Percentiles rank a stretch among this genome's conserved stretches.
Evolutionary conservation across 352 stramenopile species (phyloP).

Genomic region (Phytopythium mirpurense): DNA sequence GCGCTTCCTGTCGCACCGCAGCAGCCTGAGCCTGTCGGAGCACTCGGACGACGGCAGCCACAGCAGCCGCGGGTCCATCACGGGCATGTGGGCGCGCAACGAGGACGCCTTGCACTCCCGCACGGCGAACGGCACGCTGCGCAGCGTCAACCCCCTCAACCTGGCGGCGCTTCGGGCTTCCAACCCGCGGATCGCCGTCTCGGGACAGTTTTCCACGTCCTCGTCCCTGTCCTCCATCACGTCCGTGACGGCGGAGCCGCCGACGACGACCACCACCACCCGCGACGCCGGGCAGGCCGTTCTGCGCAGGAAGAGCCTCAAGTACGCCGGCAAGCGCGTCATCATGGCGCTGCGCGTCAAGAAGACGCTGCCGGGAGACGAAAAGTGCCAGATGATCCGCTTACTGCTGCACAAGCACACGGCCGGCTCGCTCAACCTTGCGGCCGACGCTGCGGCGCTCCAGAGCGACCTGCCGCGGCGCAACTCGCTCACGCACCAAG

Average conservation of each 20-base stretch:
- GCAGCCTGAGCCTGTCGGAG: constrained; percentile 8
- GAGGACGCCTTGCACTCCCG: background rate
- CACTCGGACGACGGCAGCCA: background rate
- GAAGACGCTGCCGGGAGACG: constrained; percentile 27
- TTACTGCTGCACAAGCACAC: constrained; percentile 35
- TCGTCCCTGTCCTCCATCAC: constrained; percentile 2
- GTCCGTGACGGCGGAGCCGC: background rate
- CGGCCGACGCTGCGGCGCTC: no score
- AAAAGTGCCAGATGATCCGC: constrained; percentile 60
- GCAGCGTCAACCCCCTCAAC: constrained; percentile 7
- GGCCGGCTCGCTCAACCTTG: no score
- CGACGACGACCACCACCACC: background rate
- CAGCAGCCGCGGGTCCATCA: background rate
- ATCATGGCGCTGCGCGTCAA: constrained; percentile 67
- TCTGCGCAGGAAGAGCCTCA: constrained; percentile 26
- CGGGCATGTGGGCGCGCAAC: constrained; percentile 11
- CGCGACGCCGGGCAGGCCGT: background rate
- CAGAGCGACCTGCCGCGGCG: background rate
- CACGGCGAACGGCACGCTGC: background rate
- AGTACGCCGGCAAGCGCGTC: constrained; percentile 56
- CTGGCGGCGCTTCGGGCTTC: constrained; percentile 4
- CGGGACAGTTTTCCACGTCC: background rate
- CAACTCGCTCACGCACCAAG: constrained; percentile 8
- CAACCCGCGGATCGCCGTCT: background rate
- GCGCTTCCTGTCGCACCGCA: constrained; percentile 1